Conservation (phyloP, 192 early-diverging fungal species). For the Obelidium mucronatum region DNA sequence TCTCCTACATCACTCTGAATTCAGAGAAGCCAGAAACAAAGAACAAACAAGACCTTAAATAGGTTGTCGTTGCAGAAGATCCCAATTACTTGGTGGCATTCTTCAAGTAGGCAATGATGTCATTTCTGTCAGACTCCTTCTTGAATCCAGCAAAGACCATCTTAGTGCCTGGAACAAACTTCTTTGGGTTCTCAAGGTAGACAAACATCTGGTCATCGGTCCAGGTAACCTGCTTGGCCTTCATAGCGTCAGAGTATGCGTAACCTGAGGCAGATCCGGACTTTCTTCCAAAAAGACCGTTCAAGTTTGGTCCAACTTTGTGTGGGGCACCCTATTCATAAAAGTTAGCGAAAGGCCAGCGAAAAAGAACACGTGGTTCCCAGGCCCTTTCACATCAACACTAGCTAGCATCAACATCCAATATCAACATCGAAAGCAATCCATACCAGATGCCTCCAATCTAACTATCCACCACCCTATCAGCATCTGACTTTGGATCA, state of each 20-base stretch:
- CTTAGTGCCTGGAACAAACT: constrained; percentile 89
- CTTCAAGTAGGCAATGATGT: constrained; percentile 94
- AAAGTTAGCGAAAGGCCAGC: no score
- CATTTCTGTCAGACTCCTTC: constrained; percentile 70
- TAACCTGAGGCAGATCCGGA: constrained; percentile 87
- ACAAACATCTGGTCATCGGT: constrained; percentile 89
- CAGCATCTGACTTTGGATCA: background rate
- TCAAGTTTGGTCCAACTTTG: constrained; percentile 97
- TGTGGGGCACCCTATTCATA: constrained; percentile 79
- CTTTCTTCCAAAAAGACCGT: constrained; percentile 90
- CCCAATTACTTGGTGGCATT: constrained; percentile 59
- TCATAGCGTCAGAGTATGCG: constrained; percentile 94
- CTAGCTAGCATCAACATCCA: no score
- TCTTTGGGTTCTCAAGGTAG: constrained; percentile 99
- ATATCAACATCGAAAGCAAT: no score
- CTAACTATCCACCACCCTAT: no score
- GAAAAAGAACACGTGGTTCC: no score
- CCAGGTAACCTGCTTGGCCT: constrained; percentile 86
- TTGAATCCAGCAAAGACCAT: constrained; percentile 98
- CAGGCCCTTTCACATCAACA: no score
- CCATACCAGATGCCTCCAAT: no score
- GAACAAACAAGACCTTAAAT: no score
- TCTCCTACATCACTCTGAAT: no score
- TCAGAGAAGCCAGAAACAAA: no score
- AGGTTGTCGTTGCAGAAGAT: no score